phyloP scores from a whole-genome alignment of 768 basidiomycete species.

The Fistulinella prunicolor region DNA sequence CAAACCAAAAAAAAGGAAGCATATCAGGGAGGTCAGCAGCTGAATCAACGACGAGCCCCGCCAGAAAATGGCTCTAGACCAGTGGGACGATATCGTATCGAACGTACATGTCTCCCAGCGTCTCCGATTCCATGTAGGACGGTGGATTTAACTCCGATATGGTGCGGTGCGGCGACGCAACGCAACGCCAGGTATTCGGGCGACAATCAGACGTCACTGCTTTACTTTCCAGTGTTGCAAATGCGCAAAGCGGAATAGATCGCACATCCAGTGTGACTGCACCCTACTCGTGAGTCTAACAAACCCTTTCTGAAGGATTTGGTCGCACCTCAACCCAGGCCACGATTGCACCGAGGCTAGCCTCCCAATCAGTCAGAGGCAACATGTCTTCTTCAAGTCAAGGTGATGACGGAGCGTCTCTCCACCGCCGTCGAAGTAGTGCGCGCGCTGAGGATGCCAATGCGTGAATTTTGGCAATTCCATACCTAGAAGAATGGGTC shows the following conservation, averaged over 20 bases:
- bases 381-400: conserved; percentile 35
- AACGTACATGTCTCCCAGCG: not conserved
- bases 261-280: conserved; percentile 32
- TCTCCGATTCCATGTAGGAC: not conserved
- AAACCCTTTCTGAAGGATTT: not conserved
- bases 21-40: conserved; percentile 14
- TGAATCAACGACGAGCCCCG: conserved; percentile 33
- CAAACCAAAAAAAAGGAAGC: too few species aligned
- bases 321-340: conserved; percentile 31
- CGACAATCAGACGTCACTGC: conserved; percentile 39
- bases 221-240: conserved; percentile 37
- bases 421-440: conserved; percentile 42
- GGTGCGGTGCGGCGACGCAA: conserved; percentile 35
- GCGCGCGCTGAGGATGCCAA: conserved; percentile 24
- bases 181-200: conserved; percentile 37
- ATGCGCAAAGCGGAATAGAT: conserved; percentile 33
- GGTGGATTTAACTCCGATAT: conserved; percentile 30
- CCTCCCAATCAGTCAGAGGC: conserved; percentile 37
- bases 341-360: conserved; percentile 25
- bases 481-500: too few species aligned
- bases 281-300: conserved; percentile 1
- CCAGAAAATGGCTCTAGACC: conserved; percentile 44
- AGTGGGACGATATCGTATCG: conserved; percentile 20
- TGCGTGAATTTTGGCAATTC: not conserved
- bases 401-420: conserved; percentile 20